Evolutionary conservation across 2,329 filamentous ascomycete genomes (phyloP), one percentile per base, ranked within the genome.

Genomic region (Ustulina deusta): DNA sequence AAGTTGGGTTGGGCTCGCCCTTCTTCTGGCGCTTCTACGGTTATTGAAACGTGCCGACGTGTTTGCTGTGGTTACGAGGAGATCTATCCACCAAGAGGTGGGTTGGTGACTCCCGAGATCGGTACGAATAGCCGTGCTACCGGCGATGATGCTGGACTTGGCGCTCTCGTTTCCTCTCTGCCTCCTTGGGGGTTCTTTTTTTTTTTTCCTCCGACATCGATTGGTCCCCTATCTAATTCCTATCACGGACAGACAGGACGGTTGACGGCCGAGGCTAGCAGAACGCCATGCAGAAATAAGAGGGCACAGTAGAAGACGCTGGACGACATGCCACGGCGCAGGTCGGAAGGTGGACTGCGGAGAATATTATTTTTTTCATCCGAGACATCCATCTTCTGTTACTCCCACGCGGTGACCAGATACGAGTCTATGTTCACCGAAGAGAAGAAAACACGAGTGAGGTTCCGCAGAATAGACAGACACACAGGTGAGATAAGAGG

Each of bases 301-400:
- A 49, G 36, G 44, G 32, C 32, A 57, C 40, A 29, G 34, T 38
- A 60, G 29, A 32, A 40, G 52, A 57, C 22, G 61, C 42, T 60
- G 61, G 48, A 54, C 61, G 25, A 68, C 42, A 55, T 70, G n/a
- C 20, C 61, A 68, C 61, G 38, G 34, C 58, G 48, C 51, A 48
- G 56, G 22, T 38, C 56, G 60, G 60, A 67, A 64, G 63, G 65
- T 46, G 42, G 54, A 27, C 52, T 48, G 42, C 52, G 61, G 64
- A 68, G 52, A 65, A 65, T 67, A 46, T n/a, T 15, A 4, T 20
- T 13, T n/a, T 55, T 54, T 51, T 46, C n/a, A 42, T 42, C 60
- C 52, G 61, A 64, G 57, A 67, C 46, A 57, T 7, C 9, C 22
- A 44, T 27, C 46, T 62, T 57, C 40, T 29, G 49, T 49, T 61